These are phyloP conservation scores for Metarhizium humberi DNA, from an alignment of 2,329 filamentous ascomycete genomes.

Conservation along the genomic window DNA sequence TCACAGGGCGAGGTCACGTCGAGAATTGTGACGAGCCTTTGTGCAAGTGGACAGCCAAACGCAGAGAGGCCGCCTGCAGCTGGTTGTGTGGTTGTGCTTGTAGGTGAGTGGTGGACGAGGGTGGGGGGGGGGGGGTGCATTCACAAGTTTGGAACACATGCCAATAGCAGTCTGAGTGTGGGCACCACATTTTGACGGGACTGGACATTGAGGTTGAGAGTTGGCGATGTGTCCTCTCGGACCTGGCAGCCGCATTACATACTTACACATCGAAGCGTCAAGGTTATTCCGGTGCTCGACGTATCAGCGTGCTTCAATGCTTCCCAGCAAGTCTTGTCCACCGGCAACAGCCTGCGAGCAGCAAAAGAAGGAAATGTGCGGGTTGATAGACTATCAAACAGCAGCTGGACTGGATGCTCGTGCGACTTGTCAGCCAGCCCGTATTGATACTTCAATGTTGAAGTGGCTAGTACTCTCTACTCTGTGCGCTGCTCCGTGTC, in stretches of 20 bases:
- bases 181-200: not conserved
- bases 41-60: constrained; percentile 10
- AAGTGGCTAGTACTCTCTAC: not conserved
- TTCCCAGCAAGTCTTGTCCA: too few species aligned
- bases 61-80: constrained; percentile 9
- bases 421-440: too few species aligned
- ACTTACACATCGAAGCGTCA: too few species aligned
- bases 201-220: not conserved
- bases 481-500: not conserved
- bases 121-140: not conserved
- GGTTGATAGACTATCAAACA: too few species aligned
- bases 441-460: too few species aligned
- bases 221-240: too few species aligned
- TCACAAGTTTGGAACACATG: not conserved
- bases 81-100: constrained; percentile 5
- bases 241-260: too few species aligned
- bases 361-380: too few species aligned
- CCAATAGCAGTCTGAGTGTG: not conserved
- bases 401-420: too few species aligned
- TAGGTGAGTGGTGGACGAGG: constrained; percentile 2
- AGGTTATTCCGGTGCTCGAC: too few species aligned
- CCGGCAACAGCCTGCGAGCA: too few species aligned
- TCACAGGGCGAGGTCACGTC: constrained; percentile 15
- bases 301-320: too few species aligned
- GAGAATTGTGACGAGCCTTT: constrained; percentile 22